phyloP scores from a whole-genome alignment of 1,284 basidiomycete species.

The Schizophyllum amplum region DNA sequence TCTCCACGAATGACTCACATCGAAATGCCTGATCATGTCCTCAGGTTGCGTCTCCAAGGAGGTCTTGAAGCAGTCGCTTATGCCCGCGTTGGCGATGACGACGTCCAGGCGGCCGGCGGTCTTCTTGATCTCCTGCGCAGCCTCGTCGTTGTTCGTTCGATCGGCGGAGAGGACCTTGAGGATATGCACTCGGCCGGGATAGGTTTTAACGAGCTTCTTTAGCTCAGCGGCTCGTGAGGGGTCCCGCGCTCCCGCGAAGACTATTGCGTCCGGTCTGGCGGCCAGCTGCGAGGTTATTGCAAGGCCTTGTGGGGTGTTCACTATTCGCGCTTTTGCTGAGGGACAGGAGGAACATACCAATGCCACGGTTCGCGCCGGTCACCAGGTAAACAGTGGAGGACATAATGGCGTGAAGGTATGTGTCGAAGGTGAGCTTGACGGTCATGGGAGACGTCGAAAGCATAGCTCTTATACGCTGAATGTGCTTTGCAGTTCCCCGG shows the following conservation, averaged over 20 bases:
- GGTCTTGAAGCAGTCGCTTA: background rate
- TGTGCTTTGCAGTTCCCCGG: too few relatives aligned
- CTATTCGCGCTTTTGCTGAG: background rate
- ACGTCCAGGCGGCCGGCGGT: background rate
- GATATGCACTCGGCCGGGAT: background rate
- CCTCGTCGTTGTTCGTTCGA: slow-evolving; percentile 1
- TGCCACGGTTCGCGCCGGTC: slow-evolving; percentile 3
- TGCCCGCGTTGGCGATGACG: slow-evolving; percentile 4
- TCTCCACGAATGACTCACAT: background rate
- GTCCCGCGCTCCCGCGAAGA: slow-evolving; percentile 4
- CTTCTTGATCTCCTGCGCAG: background rate
- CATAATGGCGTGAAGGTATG: too few relatives aligned
- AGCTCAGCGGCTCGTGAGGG: background rate
- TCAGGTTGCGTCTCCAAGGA: background rate
- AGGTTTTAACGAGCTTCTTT: background rate
- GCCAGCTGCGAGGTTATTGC: background rate
- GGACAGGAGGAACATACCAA: background rate
- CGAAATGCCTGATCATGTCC: background rate
- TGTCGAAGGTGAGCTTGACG: too few relatives aligned
- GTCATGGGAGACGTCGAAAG: too few relatives aligned
- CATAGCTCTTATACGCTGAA: too few relatives aligned
- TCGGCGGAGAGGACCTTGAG: slow-evolving; percentile 2
- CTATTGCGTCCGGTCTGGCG: slow-evolving; percentile 1
- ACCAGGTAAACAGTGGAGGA: slow-evolving; percentile 7
- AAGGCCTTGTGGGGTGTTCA: background rate